Evolutionary conservation across 352 stramenopile genomes (phyloP).

Genomic region (Globisporangium orthogonon): DNA sequence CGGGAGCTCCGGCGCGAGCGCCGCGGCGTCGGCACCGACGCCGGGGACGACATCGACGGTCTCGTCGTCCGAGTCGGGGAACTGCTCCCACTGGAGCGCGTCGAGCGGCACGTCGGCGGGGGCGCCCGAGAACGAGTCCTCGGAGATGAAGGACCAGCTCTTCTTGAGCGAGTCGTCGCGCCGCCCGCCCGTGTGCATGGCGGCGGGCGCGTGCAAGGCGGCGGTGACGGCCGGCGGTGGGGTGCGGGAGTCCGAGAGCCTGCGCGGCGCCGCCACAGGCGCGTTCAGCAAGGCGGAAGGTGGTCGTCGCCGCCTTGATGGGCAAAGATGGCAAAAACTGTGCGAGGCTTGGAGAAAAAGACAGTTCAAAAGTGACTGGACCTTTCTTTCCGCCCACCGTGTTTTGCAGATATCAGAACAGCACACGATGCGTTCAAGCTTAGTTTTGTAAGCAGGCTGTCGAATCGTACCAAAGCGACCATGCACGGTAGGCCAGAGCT

Average conservation of each 20-base stretch:
- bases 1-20: constrained; percentile 14
- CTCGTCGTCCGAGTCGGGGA: constrained; percentile 21
- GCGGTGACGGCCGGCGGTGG: not conserved
- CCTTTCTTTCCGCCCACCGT: not conserved
- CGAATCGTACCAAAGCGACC: not conserved
- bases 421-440: not conserved
- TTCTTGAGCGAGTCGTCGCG: constrained; percentile 21
- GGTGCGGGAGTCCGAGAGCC: not conserved
- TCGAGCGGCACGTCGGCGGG: constrained; percentile 26
- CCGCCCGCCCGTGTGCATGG: constrained; percentile 7
- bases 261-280: not conserved
- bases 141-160: constrained; percentile 80
- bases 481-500: not conserved
- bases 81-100: constrained; percentile 40
- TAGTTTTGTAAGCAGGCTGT: not conserved
- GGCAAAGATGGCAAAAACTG: too few relatives aligned
- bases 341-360: not conserved
- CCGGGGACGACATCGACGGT: constrained; percentile 3
- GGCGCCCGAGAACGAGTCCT: constrained; percentile 52
- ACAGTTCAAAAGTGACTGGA: not conserved
- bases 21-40: constrained; percentile 18
- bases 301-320: not conserved
- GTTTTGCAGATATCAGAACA: not conserved
- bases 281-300: too few relatives aligned
- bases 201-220: not conserved